These are phyloP conservation scores for Epichloe typhina DNA, from an alignment of 2,329 filamentous ascomycete species.

Conservation along the genomic window DNA sequence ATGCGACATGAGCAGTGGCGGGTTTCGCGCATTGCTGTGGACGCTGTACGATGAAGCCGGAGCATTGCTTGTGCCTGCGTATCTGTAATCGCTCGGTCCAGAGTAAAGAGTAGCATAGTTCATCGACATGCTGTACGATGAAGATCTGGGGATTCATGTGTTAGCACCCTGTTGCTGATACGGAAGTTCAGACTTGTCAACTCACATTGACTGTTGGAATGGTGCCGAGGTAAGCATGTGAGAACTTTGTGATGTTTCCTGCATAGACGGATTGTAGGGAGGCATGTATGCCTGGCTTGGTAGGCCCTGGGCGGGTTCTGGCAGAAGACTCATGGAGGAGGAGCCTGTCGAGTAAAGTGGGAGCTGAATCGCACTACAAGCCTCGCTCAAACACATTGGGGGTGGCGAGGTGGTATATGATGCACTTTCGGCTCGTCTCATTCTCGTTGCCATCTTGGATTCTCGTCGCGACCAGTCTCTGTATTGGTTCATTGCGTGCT, in stretches of 20 bases:
- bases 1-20: conserved; percentile 24
- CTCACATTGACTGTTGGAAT: conserved; percentile 26
- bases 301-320: conserved; percentile 34
- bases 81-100: conserved; percentile 26
- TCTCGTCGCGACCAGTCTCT: conserved; percentile 45
- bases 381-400: conserved; percentile 23
- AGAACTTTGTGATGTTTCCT: conserved; percentile 28
- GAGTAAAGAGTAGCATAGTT: conserved; percentile 28
- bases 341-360: conserved; percentile 37
- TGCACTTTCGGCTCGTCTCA: conserved; percentile 37
- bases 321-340: conserved; percentile 36
- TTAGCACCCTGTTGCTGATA: conserved; percentile 1
- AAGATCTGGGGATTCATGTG: conserved; percentile 16
- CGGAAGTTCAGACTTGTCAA: conserved; percentile 3
- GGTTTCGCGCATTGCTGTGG: conserved; percentile 22
- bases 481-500: conserved; percentile 49
- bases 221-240: conserved; percentile 18
- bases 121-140: conserved; percentile 29
- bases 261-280: conserved; percentile 35
- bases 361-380: conserved; percentile 28
- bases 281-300: conserved; percentile 31
- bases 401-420: conserved; percentile 27
- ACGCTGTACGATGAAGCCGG: neutral
- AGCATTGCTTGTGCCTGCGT: conserved; percentile 10
- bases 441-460: conserved; percentile 38